Conservation (phyloP, 768 basidiomycete species). For the Suillus weaverae region DNA sequence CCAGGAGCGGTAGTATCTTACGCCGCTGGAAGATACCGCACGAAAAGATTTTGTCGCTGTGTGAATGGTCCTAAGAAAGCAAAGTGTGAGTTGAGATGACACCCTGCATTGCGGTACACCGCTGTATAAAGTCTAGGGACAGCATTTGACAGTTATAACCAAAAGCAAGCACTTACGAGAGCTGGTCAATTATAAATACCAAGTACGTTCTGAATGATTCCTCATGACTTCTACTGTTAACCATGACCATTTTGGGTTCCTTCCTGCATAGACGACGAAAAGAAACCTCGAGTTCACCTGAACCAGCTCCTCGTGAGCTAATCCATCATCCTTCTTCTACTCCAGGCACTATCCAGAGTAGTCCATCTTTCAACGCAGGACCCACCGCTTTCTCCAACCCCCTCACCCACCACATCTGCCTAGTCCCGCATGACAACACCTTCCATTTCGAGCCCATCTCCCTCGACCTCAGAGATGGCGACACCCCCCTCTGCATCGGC, state of each 20-base stretch:
- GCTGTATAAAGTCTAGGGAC: too few species aligned
- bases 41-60: too few species aligned
- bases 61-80: too few species aligned
- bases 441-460: slow-evolving; percentile 91
- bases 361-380: not conserved
- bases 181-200: not conserved
- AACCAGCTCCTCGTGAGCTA: not conserved
- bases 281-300: not conserved
- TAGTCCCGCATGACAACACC: slow-evolving; percentile 90
- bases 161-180: too few species aligned
- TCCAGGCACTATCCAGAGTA: not conserved
- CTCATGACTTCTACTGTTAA: not conserved
- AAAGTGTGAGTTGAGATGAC: too few species aligned
- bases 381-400: slow-evolving; percentile 1
- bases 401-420: slow-evolving; percentile 73
- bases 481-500: slow-evolving; percentile 80
- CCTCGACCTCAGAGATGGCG: slow-evolving; percentile 74
- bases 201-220: not conserved
- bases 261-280: not conserved
- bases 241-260: not conserved
- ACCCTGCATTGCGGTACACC: too few species aligned
- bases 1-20: too few species aligned
- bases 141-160: too few species aligned
- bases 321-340: not conserved
- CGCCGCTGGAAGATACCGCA: too few species aligned